Conservation (phyloP, 2,329 filamentous ascomycete genomes). For the Septoria petroselini region DNA sequence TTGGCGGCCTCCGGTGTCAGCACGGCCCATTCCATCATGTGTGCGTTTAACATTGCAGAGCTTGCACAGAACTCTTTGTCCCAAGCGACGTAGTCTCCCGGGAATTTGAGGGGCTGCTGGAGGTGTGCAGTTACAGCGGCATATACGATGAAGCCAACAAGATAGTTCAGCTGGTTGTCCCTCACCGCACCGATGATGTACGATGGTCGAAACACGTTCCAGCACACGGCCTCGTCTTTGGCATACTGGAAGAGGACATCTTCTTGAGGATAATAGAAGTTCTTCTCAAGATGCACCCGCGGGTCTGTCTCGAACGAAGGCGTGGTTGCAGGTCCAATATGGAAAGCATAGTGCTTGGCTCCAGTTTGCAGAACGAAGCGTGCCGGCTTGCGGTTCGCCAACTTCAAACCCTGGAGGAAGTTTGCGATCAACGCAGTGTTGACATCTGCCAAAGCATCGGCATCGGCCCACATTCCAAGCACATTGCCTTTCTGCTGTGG, state of each 20-base stretch:
- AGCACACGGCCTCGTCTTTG: conserved; percentile 30
- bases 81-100: conserved; percentile 46
- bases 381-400: conserved; percentile 37
- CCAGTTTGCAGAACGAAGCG: conserved; percentile 50
- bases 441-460: conserved; percentile 41
- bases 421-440: conserved; percentile 20
- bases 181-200: conserved; percentile 50
- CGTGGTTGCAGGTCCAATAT: conserved; percentile 44
- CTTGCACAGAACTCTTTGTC: conserved; percentile 43
- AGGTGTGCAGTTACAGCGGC: conserved; percentile 46
- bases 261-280: conserved; percentile 56
- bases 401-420: conserved; percentile 18
- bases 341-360: conserved; percentile 50
- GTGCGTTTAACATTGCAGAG: conserved; percentile 47
- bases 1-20: conserved; percentile 40
- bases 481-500: conserved; percentile 29
- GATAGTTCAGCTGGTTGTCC: conserved; percentile 49
- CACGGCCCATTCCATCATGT: conserved; percentile 50
- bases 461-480: conserved; percentile 22
- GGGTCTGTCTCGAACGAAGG: conserved; percentile 49
- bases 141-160: conserved; percentile 49
- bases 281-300: conserved; percentile 45
- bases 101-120: conserved; percentile 43
- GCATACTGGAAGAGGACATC: conserved; percentile 47
- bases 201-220: conserved; percentile 48